A percentile compares a stretch with the other conserved stretches of the same genome.
Evolutionary conservation across 495 filamentous ascomycete species (phyloP).

Genomic region (Gamarada debralockiae): DNA sequence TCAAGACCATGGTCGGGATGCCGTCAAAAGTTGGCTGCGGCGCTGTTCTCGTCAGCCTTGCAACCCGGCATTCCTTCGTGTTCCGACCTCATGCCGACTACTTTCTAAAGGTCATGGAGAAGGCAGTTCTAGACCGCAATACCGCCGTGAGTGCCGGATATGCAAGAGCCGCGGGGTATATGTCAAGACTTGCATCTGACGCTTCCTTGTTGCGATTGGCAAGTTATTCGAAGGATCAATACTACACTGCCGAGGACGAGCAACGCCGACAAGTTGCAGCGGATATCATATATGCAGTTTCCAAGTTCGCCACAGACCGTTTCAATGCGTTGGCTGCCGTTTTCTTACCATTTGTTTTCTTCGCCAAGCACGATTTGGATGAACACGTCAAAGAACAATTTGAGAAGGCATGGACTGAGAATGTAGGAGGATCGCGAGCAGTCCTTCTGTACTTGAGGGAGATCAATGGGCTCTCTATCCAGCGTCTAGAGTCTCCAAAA

Average conservation of each 20-base stretch:
- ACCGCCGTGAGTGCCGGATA: slow-evolving; percentile 86
- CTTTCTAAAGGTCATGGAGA: slow-evolving; percentile 73
- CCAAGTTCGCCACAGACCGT: slow-evolving; percentile 84
- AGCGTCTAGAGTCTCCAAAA: slow-evolving; percentile 67
- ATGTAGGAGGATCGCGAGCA: slow-evolving; percentile 78
- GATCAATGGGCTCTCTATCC: slow-evolving; percentile 63
- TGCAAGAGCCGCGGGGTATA: slow-evolving; percentile 79
- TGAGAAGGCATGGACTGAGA: slow-evolving; percentile 81
- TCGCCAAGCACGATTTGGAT: slow-evolving; percentile 80
- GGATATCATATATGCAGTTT: slow-evolving; percentile 72
- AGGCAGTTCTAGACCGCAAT: slow-evolving; percentile 81
- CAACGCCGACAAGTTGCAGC: slow-evolving; percentile 66
- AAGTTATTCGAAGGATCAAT: slow-evolving; percentile 63
- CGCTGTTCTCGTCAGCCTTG: slow-evolving; percentile 81
- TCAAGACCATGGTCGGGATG: slow-evolving; percentile 83
- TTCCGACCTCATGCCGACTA: slow-evolving; percentile 74
- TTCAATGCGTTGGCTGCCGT: slow-evolving; percentile 72
- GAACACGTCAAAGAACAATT: slow-evolving; percentile 72
- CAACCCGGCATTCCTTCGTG: slow-evolving; percentile 67
- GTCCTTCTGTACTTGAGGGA: slow-evolving; percentile 81
- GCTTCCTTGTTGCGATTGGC: slow-evolving; percentile 65
- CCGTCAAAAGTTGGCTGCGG: slow-evolving; percentile 90
- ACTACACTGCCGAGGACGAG: slow-evolving; percentile 76
- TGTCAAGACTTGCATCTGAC: slow-evolving; percentile 70
- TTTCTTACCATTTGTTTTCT: slow-evolving; percentile 81